Conservation (phyloP, 768 basidiomycete species). For the Hygrocybe punicea region DNA sequence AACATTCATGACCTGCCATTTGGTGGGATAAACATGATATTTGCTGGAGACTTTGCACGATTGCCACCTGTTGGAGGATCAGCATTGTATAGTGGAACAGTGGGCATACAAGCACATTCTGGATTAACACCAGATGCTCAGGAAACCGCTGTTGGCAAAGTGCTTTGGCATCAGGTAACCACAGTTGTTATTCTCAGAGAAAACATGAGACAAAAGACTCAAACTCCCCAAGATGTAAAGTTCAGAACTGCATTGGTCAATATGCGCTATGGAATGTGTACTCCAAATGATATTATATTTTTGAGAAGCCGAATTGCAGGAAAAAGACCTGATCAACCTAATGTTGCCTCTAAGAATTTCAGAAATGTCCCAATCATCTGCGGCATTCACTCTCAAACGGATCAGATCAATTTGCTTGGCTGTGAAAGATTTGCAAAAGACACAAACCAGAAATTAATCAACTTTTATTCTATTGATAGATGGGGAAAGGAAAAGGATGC, state of each 20-base stretch:
- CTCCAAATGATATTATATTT: conserved; percentile 21
- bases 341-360: conserved; percentile 13
- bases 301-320: conserved; percentile 14
- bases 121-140: conserved; percentile 9
- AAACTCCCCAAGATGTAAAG: conserved; percentile 13
- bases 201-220: conserved; percentile 21
- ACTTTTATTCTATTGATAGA: conserved; percentile 14
- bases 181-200: not conserved
- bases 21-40: conserved; percentile 36
- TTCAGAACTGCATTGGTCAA: conserved; percentile 22
- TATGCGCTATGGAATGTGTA: conserved; percentile 26
- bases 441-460: conserved; percentile 8
- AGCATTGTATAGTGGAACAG: conserved; percentile 1
- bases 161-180: no score
- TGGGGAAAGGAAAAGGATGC: not conserved
- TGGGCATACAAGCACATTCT: not conserved
- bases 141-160: conserved; percentile 11
- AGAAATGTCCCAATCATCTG: conserved; percentile 26
- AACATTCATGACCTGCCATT: conserved; percentile 22
- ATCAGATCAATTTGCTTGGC: conserved; percentile 23
- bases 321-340: not conserved
- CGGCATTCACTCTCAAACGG: conserved; percentile 19
- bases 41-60: conserved; percentile 49
- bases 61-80: conserved; percentile 31
- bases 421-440: conserved; percentile 23